phyloP scores from a whole-genome alignment of 345 rosid genomes.

The Cardamine occulta region DNA sequence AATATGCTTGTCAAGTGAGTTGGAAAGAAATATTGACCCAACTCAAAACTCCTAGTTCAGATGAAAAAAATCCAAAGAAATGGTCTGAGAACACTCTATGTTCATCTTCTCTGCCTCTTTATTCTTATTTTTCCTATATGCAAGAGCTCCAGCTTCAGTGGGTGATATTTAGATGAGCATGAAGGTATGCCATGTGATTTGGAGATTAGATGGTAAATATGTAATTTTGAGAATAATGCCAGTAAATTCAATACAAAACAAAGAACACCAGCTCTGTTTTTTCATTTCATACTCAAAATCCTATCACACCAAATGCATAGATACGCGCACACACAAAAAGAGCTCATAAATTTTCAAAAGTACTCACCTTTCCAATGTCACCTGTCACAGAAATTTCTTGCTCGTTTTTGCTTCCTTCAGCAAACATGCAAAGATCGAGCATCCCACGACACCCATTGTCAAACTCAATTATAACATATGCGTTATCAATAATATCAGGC shows the following conservation, averaged over 20 bases:
- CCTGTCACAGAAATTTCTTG: conserved; percentile 90
- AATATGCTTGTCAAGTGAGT: conserved; percentile 14
- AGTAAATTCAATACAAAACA: neutral
- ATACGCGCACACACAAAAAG: neutral
- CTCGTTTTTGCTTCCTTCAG: conserved; percentile 96
- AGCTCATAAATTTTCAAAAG: neutral
- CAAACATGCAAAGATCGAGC: conserved; percentile 98
- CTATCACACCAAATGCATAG: neutral
- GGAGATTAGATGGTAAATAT: conserved; percentile 2
- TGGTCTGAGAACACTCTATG: neutral
- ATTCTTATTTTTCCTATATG: neutral
- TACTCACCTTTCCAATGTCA: conserved; percentile 68
- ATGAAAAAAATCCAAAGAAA: conserved; percentile 9
- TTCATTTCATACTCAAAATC: neutral
- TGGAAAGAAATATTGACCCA: conserved; percentile 16
- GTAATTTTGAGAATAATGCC: neutral
- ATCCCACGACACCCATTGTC: conserved; percentile 89
- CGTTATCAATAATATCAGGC: conserved; percentile 89
- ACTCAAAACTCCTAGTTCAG: conserved; percentile 6
- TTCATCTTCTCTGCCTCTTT: neutral
- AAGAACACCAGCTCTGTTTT: conserved; percentile 14
- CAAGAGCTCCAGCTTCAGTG: conserved; percentile 4
- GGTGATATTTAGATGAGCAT: neutral
- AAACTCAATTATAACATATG: conserved; percentile 85
- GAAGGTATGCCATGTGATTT: neutral